Conservation (phyloP, 257 asterid species). For the Solanum dulcamara region DNA sequence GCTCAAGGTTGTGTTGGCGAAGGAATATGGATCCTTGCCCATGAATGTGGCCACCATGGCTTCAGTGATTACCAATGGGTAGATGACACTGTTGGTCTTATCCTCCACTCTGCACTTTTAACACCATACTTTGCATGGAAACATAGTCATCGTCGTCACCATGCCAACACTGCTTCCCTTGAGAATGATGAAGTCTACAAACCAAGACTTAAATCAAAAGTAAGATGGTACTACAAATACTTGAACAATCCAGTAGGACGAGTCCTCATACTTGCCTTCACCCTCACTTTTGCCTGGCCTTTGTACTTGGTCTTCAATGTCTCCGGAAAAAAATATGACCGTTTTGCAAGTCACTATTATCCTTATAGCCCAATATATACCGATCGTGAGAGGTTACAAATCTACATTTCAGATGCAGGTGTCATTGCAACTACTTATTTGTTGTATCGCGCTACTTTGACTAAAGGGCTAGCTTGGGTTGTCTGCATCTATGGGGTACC, state of each 20-base stretch:
- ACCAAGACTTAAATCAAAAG: background rate
- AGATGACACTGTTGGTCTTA: slow-evolving; percentile 3
- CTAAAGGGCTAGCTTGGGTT: background rate
- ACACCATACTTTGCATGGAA: slow-evolving; percentile 5
- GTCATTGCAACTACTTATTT: background rate
- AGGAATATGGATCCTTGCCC: slow-evolving; percentile 5
- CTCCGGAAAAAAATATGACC: background rate
- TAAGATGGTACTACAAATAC: background rate
- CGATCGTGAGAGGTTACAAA: background rate
- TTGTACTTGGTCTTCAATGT: slow-evolving; percentile 1
- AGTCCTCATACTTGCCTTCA: background rate
- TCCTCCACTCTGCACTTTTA: slow-evolving; percentile 3
- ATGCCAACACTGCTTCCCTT: background rate
- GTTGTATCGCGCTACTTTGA: background rate
- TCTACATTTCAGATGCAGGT: background rate
- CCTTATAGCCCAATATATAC: background rate
- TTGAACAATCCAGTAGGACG: background rate
- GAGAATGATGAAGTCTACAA: slow-evolving; percentile 7
- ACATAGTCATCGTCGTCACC: slow-evolving; percentile 8
- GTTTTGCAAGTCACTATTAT: background rate
- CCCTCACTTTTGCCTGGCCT: slow-evolving; percentile 3
- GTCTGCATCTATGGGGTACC: slow-evolving; percentile 2
- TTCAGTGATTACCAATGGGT: slow-evolving; percentile 12
- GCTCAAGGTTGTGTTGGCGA: slow-evolving; percentile 4
- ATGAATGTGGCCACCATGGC: background rate